phyloP scores from a whole-genome alignment of 768 basidiomycete genomes.

The Tulasnella sp. region DNA sequence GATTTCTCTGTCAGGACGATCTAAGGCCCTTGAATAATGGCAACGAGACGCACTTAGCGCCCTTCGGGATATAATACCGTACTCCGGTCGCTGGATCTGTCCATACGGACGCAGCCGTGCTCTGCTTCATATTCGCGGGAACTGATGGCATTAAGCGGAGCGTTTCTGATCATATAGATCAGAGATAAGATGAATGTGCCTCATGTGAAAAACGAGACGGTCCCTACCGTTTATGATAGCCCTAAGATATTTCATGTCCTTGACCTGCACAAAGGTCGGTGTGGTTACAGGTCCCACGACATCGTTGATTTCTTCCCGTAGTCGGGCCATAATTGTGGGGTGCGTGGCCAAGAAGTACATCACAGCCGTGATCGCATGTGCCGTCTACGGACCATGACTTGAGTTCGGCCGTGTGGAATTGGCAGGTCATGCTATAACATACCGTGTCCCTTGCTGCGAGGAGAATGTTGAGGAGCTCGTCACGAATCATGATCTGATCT shows the following conservation, averaged over 20 bases:
- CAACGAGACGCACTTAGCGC: neutral
- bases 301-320: constrained; percentile 42
- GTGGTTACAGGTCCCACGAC: constrained; percentile 33
- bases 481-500: constrained; percentile 60
- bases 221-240: constrained; percentile 50
- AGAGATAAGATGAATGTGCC: neutral
- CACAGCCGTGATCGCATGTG: constrained; percentile 41
- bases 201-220: constrained; percentile 26
- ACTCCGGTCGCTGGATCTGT: constrained; percentile 12
- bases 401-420: neutral
- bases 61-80: constrained; percentile 14
- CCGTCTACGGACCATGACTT: constrained; percentile 27
- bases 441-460: constrained; percentile 73
- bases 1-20: neutral
- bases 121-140: constrained; percentile 17
- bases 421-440: constrained; percentile 18
- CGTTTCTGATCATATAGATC: constrained; percentile 38
- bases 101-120: constrained; percentile 4
- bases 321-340: constrained; percentile 35
- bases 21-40: neutral
- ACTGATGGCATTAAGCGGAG: constrained; percentile 44
- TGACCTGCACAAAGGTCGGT: constrained; percentile 46
- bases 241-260: constrained; percentile 52
- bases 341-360: constrained; percentile 42
- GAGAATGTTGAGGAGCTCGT: constrained; percentile 68